Percentiles rank a stretch among this genome's conserved stretches.
These are phyloP conservation scores for Kazachstania viticola DNA, from an alignment of 805 yeast genomes.

Conservation along the genomic window DNA sequence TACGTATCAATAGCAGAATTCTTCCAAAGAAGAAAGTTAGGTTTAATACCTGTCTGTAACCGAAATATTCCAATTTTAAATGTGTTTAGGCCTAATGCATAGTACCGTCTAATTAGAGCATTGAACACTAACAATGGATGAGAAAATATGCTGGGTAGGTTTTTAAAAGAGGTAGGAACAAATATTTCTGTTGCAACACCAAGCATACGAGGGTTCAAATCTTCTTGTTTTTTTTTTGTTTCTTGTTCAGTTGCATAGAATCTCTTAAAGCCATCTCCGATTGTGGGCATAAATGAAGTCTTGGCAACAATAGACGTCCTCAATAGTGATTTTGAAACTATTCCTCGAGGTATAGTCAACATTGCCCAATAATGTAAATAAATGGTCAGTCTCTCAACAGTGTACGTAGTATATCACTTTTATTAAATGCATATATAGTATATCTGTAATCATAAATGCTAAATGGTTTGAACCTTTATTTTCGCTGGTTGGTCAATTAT, in stretches of 20 bases:
- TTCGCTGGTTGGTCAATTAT: too few relatives aligned
- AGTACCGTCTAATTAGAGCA: constrained; percentile 47
- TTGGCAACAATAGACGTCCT: too few relatives aligned
- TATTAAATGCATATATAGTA: too few relatives aligned
- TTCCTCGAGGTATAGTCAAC: too few relatives aligned
- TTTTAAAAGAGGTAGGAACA: constrained; percentile 39
- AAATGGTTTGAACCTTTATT: too few relatives aligned
- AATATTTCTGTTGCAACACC: constrained; percentile 35
- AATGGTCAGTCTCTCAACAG: too few relatives aligned
- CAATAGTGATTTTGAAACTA: too few relatives aligned
- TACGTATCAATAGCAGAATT: constrained; percentile 71
- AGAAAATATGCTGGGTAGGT: constrained; percentile 33
- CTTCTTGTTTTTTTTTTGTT: constrained; percentile 8
- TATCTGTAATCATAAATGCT: too few relatives aligned
- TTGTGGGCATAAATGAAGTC: too few relatives aligned
- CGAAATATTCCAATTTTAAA: constrained; percentile 55
- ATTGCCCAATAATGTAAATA: too few relatives aligned
- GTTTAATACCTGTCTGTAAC: constrained; percentile 55
- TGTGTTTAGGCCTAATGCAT: constrained; percentile 57
- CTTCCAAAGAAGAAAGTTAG: constrained; percentile 68
- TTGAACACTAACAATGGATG: constrained; percentile 34
- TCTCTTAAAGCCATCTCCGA: too few relatives aligned
- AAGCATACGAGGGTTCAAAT: constrained; percentile 30
- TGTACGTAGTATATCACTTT: too few relatives aligned
- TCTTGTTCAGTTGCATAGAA: background rate